Base-by-base conservation (phyloP, 2,329 filamentous ascomycete genomes). In the Helminthosporium solani region DNA sequence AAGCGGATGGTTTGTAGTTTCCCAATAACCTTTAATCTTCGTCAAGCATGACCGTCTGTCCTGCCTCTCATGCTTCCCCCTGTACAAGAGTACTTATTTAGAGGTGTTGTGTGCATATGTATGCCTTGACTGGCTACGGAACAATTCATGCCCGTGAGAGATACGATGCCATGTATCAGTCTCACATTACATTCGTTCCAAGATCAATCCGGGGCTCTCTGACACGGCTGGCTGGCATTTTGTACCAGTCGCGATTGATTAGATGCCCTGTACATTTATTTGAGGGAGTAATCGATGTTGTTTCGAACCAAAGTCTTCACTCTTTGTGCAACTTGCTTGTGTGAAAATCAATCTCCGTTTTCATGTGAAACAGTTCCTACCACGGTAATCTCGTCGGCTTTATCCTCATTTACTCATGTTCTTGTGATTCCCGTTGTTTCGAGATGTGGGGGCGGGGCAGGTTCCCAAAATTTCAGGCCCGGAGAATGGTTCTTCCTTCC, bases 131-230 rank as follows among this genome's bases (percentile, higher is more conserved):
- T 11, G 9, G n/a, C 30, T 40, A 44, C 47, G 65, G 64, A 67
- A 64, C 65, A 58, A 54, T 57, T 51, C 58, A 70, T 68, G 64
- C 66, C 64, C 63, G 65, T 68, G 66, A 62, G 59, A 61, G 61
- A 64, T 66, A 61, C 64, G 33, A 51, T 11, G 47, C 52, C 49
- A 66, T 70, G 65, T 62, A 63, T 66, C 61, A 52, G 44, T 46
- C 56, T 64, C 63, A 67, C 66, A 69, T 69, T 69, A 61, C 56
- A 64, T 64, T 56, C 48, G 60, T 66, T 67, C 67, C 66, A 43
- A 69, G 55, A 70, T 52, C 42, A 44, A 61, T 15, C 15, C 23
- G 48, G 57, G 57, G 60, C 58, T 52, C 63, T 67, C 62, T 66
- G 63, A 66, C 63, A 61, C 49, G 59, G 51, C 57, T 59, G 52